Conservation (phyloP, 768 basidiomycete species). For the Roridomyces roridus region DNA sequence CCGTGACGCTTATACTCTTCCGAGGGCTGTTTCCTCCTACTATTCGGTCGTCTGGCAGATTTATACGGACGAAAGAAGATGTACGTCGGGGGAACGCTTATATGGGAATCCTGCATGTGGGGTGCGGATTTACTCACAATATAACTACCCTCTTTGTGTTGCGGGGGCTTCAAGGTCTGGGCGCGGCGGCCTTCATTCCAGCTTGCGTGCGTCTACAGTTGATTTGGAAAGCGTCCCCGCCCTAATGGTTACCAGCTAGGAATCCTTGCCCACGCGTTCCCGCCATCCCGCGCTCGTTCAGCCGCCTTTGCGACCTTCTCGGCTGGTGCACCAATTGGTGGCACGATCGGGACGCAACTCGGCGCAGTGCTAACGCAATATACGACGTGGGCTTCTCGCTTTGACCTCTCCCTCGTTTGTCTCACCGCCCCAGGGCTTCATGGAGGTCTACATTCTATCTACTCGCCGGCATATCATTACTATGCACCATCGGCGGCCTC, state of each 20-base stretch:
- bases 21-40: constrained; percentile 66
- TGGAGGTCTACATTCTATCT: constrained; percentile 62
- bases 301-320: too few relatives aligned
- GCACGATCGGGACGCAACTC: constrained; percentile 57
- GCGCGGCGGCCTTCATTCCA: constrained; percentile 64
- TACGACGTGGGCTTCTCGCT: constrained; percentile 22
- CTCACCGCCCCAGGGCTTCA: constrained; percentile 27
- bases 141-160: constrained; percentile 59
- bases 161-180: constrained; percentile 68
- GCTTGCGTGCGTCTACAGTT: constrained; percentile 48
- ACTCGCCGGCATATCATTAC: constrained; percentile 48
- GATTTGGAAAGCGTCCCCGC: not conserved
- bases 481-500: too few relatives aligned
- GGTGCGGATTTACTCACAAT: constrained; percentile 54
- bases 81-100: constrained; percentile 57
- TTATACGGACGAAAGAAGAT: constrained; percentile 62
- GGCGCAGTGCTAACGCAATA: constrained; percentile 63
- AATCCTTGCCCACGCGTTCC: constrained; percentile 69
- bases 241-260: constrained; percentile 48
- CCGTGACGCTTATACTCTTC: not conserved
- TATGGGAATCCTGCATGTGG: constrained; percentile 52
- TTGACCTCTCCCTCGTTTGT: not conserved
- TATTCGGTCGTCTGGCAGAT: constrained; percentile 67
- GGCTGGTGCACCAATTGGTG: constrained; percentile 73
- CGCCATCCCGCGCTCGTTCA: constrained; percentile 50